These are phyloP conservation scores for Taiozyma sp. DNA, from an alignment of 1,139 yeast species.

Conservation along the genomic window DNA sequence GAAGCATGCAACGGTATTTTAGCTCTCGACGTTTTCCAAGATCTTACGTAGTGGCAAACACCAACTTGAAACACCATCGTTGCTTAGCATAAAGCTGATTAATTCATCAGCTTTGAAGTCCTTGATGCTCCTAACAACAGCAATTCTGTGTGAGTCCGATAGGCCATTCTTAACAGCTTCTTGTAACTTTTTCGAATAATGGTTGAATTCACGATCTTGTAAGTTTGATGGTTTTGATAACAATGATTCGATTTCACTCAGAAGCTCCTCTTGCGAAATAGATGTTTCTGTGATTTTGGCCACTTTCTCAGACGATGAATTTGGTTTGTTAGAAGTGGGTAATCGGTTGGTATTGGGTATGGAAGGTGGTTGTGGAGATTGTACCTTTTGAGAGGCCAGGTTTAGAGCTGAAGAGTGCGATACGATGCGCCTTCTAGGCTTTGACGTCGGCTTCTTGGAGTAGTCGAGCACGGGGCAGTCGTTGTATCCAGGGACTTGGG, in stretches of 20 bases:
- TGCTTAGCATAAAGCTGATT: conserved; percentile 42
- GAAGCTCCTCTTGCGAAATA: not conserved
- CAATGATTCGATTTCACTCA: not conserved
- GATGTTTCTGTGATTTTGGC: not conserved
- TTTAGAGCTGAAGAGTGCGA: not conserved
- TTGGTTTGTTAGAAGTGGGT: not conserved
- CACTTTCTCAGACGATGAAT: not conserved
- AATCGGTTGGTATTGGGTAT: not conserved
- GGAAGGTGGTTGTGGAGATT: not conserved
- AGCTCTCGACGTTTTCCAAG: conserved; percentile 29
- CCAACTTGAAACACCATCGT: conserved; percentile 52
- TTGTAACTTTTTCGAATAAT: conserved; percentile 4
- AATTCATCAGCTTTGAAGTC: conserved; percentile 19
- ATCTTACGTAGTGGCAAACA: conserved; percentile 48
- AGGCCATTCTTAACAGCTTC: conserved; percentile 2
- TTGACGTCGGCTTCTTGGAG: not conserved
- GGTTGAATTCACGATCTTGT: conserved; percentile 4
- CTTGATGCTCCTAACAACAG: conserved; percentile 13
- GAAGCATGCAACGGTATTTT: not conserved
- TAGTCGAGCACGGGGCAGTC: conserved; percentile 22
- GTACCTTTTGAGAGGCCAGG: not conserved
- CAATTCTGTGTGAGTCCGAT: conserved; percentile 3
- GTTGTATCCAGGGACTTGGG: conserved; percentile 23
- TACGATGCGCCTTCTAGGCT: not conserved
- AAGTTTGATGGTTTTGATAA: conserved; percentile 1